Evolutionary conservation across 352 stramenopile species (phyloP), one percentile per base, ranked within the genome.

Genomic region (Globisporangium nunn): DNA sequence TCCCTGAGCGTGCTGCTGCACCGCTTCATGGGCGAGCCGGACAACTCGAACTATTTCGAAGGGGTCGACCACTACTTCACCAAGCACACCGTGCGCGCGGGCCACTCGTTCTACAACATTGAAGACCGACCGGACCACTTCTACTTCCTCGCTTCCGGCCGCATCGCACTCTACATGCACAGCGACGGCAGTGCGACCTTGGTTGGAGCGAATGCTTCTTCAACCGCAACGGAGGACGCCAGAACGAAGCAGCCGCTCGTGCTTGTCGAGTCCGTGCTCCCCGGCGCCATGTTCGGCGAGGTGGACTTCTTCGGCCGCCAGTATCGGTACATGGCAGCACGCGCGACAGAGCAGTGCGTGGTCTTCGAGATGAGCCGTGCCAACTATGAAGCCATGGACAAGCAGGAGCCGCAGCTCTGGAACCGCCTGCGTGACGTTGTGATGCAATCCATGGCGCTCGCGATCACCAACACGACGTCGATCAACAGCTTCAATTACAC

Each of bases 291-390:
- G 75, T 95, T 95, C 62, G 85, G 85, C 28, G 85, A 95, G 56
- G 82, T 91, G 3, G 85, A 95, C 54, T 95, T 95, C 56, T 92
- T 94, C 50, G 75, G 81, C 35, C 63, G 66, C 18, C 85, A 94
- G 57, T 74, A 72, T 28, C 75, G 83, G 40, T 75, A 81, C 59
- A 85, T 91, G 74, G 73, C 64, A 40, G 83, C 76, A 7, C 67
- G 54, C 0, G 72, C 83, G 0, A 58, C 76, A 30, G 68, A 78
- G 44, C 64, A 67, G 4, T 85, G 76, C 54, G 72, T 81, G 28
- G 81, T 93, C 49, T 93, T 85, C 49, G 75, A 86, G 54, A 78
- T 93, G 67, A 79, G 66, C 3, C 80, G 80, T 12, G 62, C 73
- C 18, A 80, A 68, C 4, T 91, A 90, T 68, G 68, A 87, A 15